Conservation (phyloP, 1,284 basidiomycete species). For the Ceratobasidium papillatum region DNA sequence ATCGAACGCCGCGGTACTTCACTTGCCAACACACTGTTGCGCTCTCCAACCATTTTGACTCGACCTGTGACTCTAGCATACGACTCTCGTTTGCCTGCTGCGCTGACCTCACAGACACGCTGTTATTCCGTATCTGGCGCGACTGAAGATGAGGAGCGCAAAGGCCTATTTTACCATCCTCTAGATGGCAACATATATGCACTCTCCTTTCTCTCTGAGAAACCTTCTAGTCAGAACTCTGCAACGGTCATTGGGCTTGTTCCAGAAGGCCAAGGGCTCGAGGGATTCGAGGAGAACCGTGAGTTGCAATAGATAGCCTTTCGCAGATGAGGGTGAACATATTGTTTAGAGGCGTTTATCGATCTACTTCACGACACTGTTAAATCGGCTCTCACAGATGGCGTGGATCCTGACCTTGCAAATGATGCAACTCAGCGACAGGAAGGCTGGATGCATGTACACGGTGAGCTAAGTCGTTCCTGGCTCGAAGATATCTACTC, state of each 20-base stretch:
- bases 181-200: conserved; percentile 22
- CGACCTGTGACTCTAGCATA: background rate
- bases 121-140: conserved; percentile 10
- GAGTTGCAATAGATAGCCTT: background rate
- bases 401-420: conserved; percentile 69
- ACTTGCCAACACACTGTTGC: background rate
- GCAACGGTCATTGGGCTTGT: conserved; percentile 34
- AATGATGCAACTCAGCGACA: conserved; percentile 70
- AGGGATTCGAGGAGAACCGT: conserved; percentile 36
- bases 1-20: background rate
- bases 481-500: background rate
- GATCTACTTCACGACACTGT: conserved; percentile 67
- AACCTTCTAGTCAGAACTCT: conserved; percentile 6
- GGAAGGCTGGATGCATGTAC: conserved; percentile 84
- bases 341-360: conserved; percentile 63
- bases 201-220: conserved; percentile 31
- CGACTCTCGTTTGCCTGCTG: background rate
- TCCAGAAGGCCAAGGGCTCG: conserved; percentile 15
- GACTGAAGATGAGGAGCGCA: conserved; percentile 22
- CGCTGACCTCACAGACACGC: background rate
- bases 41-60: background rate
- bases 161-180: conserved; percentile 32
- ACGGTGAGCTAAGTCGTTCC: conserved; percentile 59
- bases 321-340: background rate
- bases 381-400: conserved; percentile 61